These are phyloP conservation scores for Venturia effusa DNA, from an alignment of 2,329 filamentous ascomycete species.

Conservation along the genomic window DNA sequence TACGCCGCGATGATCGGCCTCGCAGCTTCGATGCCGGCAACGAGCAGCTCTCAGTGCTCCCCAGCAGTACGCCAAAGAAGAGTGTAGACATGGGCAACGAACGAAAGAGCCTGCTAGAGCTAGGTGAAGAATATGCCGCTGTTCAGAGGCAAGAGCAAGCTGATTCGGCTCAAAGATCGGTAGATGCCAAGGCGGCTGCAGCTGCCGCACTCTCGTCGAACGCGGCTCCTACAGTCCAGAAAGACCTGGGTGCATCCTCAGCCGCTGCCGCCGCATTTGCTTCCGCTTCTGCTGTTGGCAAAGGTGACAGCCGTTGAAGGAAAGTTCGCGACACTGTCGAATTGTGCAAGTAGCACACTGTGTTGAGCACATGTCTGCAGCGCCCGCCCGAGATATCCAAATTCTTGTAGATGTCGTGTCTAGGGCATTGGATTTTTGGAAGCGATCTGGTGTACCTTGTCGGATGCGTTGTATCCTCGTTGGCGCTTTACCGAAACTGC, in stretches of 20 bases:
- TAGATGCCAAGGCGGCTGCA: neutral
- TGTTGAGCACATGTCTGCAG: neutral
- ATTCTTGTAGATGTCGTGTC: neutral
- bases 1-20: neutral
- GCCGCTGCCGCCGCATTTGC: neutral
- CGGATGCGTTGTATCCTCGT: neutral
- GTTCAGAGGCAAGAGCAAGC: neutral
- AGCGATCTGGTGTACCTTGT: neutral
- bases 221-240: neutral
- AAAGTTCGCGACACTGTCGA: neutral
- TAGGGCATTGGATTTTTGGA: neutral
- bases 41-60: neutral
- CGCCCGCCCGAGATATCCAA: neutral
- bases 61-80: neutral
- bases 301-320: neutral
- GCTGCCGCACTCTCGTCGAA: neutral
- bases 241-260: neutral
- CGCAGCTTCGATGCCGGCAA: conserved; percentile 2
- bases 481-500: neutral
- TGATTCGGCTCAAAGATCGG: neutral
- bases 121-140: conserved; percentile 1
- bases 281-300: neutral
- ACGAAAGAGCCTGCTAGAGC: conserved; percentile 5
- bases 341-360: neutral
- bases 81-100: neutral